phyloP scores from a whole-genome alignment of 495 filamentous ascomycete species.

The Penicillium bovifimosum region DNA sequence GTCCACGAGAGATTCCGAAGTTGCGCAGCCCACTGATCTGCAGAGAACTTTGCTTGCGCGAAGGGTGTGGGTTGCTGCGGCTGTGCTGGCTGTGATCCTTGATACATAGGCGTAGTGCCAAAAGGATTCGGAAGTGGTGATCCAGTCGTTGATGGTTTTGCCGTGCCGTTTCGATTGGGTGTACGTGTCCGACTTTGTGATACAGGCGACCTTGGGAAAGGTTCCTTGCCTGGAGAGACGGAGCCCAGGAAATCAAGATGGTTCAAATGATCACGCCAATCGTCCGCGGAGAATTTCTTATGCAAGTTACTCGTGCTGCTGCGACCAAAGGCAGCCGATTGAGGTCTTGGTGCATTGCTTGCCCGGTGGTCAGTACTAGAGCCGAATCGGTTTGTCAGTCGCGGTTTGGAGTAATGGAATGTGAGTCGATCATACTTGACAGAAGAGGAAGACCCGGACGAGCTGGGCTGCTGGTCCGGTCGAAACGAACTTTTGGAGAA shows the following conservation, averaged over 20 bases:
- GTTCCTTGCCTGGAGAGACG: constrained; percentile 23
- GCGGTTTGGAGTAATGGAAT: not conserved
- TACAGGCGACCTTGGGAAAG: constrained; percentile 29
- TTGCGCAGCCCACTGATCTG: constrained; percentile 60
- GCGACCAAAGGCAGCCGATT: constrained; percentile 31
- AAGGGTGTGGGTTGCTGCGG: constrained; percentile 31
- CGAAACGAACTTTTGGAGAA: constrained; percentile 21
- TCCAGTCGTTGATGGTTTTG: constrained; percentile 11
- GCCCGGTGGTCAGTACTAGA: constrained; percentile 7
- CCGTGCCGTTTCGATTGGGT: constrained; percentile 14
- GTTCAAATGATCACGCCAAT: constrained; percentile 54
- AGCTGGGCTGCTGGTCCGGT: constrained; percentile 10
- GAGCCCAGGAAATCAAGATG: constrained; percentile 47
- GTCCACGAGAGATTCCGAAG: constrained; percentile 54
- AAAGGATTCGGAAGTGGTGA: constrained; percentile 16
- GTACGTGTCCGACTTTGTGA: constrained; percentile 31
- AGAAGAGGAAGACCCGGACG: constrained; percentile 10
- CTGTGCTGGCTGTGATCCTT: not conserved
- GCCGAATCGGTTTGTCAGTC: not conserved
- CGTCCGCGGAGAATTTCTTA: constrained; percentile 59
- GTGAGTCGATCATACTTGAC: constrained; percentile 4
- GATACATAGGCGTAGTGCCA: not conserved
- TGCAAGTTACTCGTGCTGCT: constrained; percentile 72
- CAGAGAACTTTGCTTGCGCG: constrained; percentile 50
- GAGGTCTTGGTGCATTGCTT: not conserved